A percentile compares a stretch with the other conserved stretches of the same genome.
Conservation (phyloP, 768 basidiomycete species). For the Gymnopilus junonius region DNA sequence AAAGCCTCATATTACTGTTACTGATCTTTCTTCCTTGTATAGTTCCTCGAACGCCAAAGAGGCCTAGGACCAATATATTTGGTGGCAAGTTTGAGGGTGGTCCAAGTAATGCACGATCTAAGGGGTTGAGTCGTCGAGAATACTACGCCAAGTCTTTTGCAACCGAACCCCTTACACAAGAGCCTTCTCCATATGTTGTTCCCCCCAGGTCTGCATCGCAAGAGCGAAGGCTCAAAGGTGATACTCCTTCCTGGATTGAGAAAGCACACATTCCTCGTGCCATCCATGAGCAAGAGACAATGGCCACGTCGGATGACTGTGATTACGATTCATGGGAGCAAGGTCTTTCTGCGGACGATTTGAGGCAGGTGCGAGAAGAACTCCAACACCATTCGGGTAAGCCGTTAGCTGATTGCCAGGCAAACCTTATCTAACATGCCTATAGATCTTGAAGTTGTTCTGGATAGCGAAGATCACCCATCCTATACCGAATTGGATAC, state of each 20-base stretch:
- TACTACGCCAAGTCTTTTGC: background rate
- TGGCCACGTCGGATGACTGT: constrained; percentile 7
- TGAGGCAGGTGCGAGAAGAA: constrained; percentile 19
- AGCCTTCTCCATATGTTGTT: constrained; percentile 3
- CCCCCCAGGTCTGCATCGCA: constrained; percentile 11
- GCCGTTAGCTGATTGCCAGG: background rate
- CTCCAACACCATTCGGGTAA: constrained; percentile 12
- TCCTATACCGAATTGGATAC: background rate
- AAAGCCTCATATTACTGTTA: background rate
- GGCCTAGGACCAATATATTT: background rate
- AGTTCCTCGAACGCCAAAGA: constrained; percentile 16
- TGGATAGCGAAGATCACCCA: constrained; percentile 12
- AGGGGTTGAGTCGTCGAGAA: background rate
- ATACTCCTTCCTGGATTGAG: constrained; percentile 14
- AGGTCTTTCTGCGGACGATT: constrained; percentile 24
- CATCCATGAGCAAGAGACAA: background rate
- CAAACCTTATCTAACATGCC: background rate
- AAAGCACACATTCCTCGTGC: background rate
- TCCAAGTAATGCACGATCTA: background rate
- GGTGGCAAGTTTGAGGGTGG: background rate
- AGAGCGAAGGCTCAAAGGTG: constrained; percentile 3
- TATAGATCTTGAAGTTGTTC: constrained; percentile 13
- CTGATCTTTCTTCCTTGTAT: background rate
- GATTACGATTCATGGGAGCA: constrained; percentile 36
- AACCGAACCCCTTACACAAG: constrained; percentile 21